These are phyloP conservation scores for Epichloe sp. DNA, from an alignment of 2,329 filamentous ascomycete species.

Conservation along the genomic window DNA sequence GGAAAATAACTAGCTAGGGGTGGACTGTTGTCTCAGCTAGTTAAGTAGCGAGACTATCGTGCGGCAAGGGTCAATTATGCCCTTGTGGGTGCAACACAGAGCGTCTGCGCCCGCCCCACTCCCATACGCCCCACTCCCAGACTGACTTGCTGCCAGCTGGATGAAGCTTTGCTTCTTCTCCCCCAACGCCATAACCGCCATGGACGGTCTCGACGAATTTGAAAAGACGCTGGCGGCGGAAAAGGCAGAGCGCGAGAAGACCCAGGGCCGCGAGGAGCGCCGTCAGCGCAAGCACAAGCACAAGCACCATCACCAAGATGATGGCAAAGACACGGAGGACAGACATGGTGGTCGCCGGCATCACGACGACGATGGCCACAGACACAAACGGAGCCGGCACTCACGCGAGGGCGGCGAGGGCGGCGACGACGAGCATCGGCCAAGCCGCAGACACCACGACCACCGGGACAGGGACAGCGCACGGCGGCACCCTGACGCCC, in stretches of 20 bases:
- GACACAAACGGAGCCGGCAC: conserved; percentile 48
- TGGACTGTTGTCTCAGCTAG: too few species aligned
- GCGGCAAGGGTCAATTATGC: too few species aligned
- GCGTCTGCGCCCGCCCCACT: too few species aligned
- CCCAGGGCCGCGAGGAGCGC: conserved; percentile 30
- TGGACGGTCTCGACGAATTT: conserved; percentile 55
- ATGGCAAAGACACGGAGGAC: conserved; percentile 16
- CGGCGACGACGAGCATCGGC: conserved; percentile 26
- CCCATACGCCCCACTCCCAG: too few species aligned
- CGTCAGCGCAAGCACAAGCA: conserved; percentile 33
- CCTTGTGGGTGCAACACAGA: too few species aligned
- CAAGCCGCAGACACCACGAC: conserved; percentile 17
- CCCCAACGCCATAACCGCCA: conserved; percentile 26
- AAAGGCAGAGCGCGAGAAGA: conserved; percentile 38
- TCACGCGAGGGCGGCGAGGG: conserved; percentile 30
- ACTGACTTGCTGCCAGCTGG: too few species aligned
- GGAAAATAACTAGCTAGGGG: too few species aligned
- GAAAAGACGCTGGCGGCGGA: conserved; percentile 62
- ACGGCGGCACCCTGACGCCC: conserved; percentile 37
- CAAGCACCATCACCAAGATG: conserved; percentile 32
- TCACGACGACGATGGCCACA: conserved; percentile 28
- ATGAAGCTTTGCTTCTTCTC: too few species aligned
- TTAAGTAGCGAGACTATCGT: too few species aligned
- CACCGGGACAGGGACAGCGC: conserved; percentile 34
- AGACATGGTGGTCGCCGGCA: conserved; percentile 20